Evolutionary conservation across 2,329 filamentous ascomycete genomes (phyloP), one percentile per base, ranked within the genome.

Genomic region (Ampelomyces quisqualis): DNA sequence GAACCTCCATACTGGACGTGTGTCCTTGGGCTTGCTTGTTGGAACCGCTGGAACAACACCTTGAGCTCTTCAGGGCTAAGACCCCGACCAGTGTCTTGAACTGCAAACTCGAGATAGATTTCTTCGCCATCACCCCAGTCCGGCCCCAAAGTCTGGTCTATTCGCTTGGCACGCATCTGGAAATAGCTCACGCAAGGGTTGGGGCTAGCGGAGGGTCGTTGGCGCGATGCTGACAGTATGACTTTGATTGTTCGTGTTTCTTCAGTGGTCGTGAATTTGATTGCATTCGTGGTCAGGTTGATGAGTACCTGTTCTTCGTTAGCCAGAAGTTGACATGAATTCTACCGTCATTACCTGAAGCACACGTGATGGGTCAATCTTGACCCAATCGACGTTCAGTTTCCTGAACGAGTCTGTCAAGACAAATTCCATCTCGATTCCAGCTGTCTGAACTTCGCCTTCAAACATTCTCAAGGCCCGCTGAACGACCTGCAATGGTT

Each of bases 1-100:
- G 83, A 87, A 0, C 88, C 88, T 15, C 87, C 88, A 51, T 91
- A 90, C 53, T 88, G 81, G 11, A 88, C 81, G 51, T 89, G 86
- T 0, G 86, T 90, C 34, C 81, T 80, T 2, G 85, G 84, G 15
- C 81, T 88, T 1, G 86, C 85, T 67, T 91, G 88, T 5, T 84
- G 83, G 63, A 93, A 93, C 15, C 86, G 79, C 53, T 88, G 80
- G 66, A 91, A 93, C 0, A 93, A 75, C 31, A 82, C 76, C 34
- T 84, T 83, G 70, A 84, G 87, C 59, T 90, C 86, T 40, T 84
- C 78, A 3, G 81, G 75, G 3, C 77, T 85, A 10, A 93, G 73
- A 0, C 86, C 86, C 36, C 86, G 81, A 1, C 88, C 88, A 0
- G 86, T 90, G 56, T 93, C 88, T 49, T 81, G 78, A 17, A 93